Percentiles rank a stretch among this genome's conserved stretches.
Evolutionary conservation across 2,329 filamentous ascomycete species (phyloP).

Genomic region (Aureobasidium pullulans): DNA sequence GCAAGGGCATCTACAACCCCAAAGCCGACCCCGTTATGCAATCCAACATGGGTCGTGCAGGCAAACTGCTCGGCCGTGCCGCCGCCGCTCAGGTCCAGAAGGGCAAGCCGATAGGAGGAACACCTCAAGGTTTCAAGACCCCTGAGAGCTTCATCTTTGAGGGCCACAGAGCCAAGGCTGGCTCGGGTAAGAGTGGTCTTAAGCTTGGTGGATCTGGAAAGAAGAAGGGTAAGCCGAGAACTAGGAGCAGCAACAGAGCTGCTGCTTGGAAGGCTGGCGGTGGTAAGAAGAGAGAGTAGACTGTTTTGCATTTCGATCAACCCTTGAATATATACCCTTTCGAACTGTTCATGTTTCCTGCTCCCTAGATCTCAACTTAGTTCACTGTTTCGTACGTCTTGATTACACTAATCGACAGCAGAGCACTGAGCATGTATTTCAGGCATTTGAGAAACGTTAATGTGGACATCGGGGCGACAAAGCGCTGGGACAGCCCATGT

Average conservation of each 20-base stretch:
- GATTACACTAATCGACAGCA: too few relatives aligned
- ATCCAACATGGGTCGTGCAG: conserved; percentile 64
- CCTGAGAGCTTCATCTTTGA: conserved; percentile 74
- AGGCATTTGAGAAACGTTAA: too few relatives aligned
- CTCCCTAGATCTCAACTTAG: too few relatives aligned
- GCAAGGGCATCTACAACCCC: conserved; percentile 48
- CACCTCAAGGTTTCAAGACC: conserved; percentile 39
- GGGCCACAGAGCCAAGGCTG: conserved; percentile 64
- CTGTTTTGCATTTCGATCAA: neutral
- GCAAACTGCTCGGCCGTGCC: conserved; percentile 65
- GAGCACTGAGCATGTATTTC: too few relatives aligned
- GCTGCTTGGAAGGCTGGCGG: conserved; percentile 37
- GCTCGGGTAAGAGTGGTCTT: conserved; percentile 56
- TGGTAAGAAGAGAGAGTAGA: conserved; percentile 10
- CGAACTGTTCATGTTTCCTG: neutral
- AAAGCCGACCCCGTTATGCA: conserved; percentile 64
- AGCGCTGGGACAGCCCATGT: neutral
- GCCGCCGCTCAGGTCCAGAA: conserved; percentile 37
- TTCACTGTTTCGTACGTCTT: too few relatives aligned
- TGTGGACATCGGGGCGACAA: too few relatives aligned
- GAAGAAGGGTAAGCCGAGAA: conserved; percentile 38
- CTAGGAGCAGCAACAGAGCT: conserved; percentile 36
- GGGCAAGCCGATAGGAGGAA: neutral
- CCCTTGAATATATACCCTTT: conserved; percentile 1
- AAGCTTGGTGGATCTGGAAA: conserved; percentile 50